Evolutionary conservation across 1,284 basidiomycete genomes (phyloP), one percentile per base, ranked within the genome.

Genomic region (Malassezia sympodialis): DNA sequence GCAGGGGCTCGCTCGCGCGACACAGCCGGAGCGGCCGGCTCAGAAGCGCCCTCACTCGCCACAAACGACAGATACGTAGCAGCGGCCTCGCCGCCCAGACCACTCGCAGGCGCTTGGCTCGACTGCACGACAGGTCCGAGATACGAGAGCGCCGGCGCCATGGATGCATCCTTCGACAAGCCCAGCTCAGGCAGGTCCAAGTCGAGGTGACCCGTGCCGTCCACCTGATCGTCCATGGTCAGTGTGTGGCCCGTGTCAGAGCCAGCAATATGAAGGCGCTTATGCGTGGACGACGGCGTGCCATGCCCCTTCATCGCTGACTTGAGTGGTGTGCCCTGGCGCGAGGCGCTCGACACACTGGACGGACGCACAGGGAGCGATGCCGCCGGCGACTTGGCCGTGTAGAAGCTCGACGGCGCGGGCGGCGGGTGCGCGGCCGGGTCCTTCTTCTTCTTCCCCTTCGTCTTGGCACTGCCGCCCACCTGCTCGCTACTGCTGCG

Each of bases 141-240:
- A 21, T 49, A 49, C 14, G 46, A 49, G 23, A 49, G 47, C 30
- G 42, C 39, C 14, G 35, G 46, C 4, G 46, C 42, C 24, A 40
- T 3, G 14, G 34, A 21, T 10, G 23, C 8, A 2, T 17, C 24
- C 44, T 51, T 51, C 0, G 44, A 26, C 5, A 55, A 41, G 6
- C 42, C 46, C 24, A 46, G 15, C 30, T 39, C 41, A 30, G 41
- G 41, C 19, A 59, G 47, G 14, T 59, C 42, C 0, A 68, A 23
- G 37, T 66, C 66, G 14, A 72, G 58, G 41, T 62, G 60, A 7
- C 70, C 70, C 4, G 65, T 69, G 28, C 70, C 70, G 41, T 73
- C 70, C 24, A 73, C 65, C 39, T 46, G 58, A 35, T 60, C 59
- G 56, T 71, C 66, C 34, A 68, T 50, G 23, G 57, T 60, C 17